Base-by-base conservation (phyloP, 2,329 filamentous ascomycete genomes). In the Ascochyta pisi region DNA sequence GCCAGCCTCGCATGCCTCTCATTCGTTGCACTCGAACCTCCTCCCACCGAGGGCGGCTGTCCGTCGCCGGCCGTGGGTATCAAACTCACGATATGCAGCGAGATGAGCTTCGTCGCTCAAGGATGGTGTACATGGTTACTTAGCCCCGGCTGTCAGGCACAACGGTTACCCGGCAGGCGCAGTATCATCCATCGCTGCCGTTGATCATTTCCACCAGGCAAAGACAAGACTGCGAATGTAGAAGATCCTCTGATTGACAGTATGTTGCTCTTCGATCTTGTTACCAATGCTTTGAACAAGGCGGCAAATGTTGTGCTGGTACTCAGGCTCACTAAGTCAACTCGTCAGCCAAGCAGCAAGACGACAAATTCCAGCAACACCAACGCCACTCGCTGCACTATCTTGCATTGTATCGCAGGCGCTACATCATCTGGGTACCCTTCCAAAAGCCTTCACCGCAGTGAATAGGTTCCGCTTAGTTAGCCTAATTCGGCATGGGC, bases 281-380 rank as follows among this genome's bases (percentile, higher is more conserved):
- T 1, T n/a, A 19, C 10, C 15, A 35, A 16, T n/a, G 15, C 24
- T 26, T 26, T 26, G 24, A 26, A 1, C 24, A 26, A 8, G 24
- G 7, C 34, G 9, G 24, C 9, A 22, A 3, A 7, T 31, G 16
- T 15, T 22, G 10, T 24, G 22, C n/a, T 27, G 6, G 22, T 31
- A 4, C 34, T 26, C 33, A 48, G 33, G 16, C 35, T 19, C 22
- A 8, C 9, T n/a, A 8, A 6, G 13, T n/a, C n/a, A 10, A 16
- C 8, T 39, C 43, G 33, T 48, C 38, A 56, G 47, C 47, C 53
- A 56, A 46, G 43, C 41, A 40, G 37, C 15, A 22, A 27, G 33
- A 42, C 26, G 29, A 9, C 31, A 43, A 19, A 42, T n/a, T 34
- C 29, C 22, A 48, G 37, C 48, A 56, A 56, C 53, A 48, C 51